Evolutionary conservation across 805 yeast genomes (phyloP), one percentile per base, ranked within the genome.

Genomic region (Kodamaea leandrae): DNA sequence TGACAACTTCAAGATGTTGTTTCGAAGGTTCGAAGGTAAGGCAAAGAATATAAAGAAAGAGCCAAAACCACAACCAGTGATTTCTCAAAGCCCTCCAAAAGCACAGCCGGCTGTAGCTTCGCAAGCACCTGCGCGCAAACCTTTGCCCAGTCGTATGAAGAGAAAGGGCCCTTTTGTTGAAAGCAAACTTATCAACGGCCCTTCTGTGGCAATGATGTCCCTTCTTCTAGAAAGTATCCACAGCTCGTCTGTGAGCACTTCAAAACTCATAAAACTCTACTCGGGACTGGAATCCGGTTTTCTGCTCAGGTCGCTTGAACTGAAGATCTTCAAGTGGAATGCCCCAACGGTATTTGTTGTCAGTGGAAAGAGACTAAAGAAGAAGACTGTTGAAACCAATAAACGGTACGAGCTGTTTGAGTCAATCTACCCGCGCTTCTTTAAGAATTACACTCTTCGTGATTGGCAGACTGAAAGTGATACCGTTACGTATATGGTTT

Each of bases 321-420:
- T 83, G 42, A 86, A 82, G 47, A 84, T 83, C 0, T 79, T 87
- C 67, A 87, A 89, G 52, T 91, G 97, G 96, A 80, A 78, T 50
- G 93, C 96, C 0, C 96, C 96, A 0, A 78, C 96, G 0, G 57
- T 91, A 1, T 49, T 90, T 6, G 45, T 90, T 0, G 67, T 91
- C 0, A 74, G 78, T 2, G 98, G 97, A 0, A 74, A 71, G 49
- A 57, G 78, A 35, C 57, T 82, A 17, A 57, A 61, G 32, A 39
- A 54, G 26, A 61, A 62, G 42, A 63, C 71, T 0, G 53, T 58
- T 7, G 37, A 54, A 4, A 54, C 64, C 15, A 75, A 69, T 41
- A 72, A 65, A 39, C 59, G 85, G 23, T 80, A 76, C 50, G 66
- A 64, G 20, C 64, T 64, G 14, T 83, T 85, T 50, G 67, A 71